Evolutionary conservation across 805 yeast species (phyloP).

Genomic region (Ogataea haglerorum): DNA sequence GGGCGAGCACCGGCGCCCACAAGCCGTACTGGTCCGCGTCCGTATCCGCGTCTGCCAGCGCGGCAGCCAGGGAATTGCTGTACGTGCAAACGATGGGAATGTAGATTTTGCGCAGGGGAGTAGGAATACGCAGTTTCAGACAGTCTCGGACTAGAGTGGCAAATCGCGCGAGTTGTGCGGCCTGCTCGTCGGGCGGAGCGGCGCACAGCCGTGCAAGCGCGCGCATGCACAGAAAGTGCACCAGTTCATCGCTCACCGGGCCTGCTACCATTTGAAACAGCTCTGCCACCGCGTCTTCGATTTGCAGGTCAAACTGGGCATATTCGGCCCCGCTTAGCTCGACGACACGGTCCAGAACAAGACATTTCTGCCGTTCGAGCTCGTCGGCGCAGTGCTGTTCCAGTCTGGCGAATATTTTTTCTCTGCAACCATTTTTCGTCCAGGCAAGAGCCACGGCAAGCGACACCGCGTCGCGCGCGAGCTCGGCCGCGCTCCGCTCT

Average conservation of each 20-base stretch:
- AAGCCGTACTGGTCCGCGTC: neutral
- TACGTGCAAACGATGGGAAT: neutral
- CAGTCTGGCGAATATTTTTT: neutral
- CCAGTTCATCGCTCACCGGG: neutral
- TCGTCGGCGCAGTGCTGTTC: neutral
- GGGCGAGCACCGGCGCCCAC: neutral
- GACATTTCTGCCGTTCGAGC: neutral
- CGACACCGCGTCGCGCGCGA: slow-evolving; percentile 27
- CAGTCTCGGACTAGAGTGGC: neutral
- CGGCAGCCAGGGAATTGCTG: neutral
- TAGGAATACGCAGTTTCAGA: neutral
- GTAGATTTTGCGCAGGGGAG: neutral
- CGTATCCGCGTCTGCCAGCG: neutral
- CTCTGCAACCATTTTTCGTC: slow-evolving; percentile 12
- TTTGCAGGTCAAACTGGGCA: slow-evolving; percentile 21
- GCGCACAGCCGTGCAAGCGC: neutral
- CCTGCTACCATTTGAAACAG: neutral
- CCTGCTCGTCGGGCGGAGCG: neutral
- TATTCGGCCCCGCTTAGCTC: neutral
- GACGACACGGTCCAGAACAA: neutral
- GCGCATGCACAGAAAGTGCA: neutral
- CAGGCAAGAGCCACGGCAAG: slow-evolving; percentile 38
- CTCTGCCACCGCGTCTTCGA: neutral
- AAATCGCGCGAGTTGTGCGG: neutral
- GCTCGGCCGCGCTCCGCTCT: slow-evolving; percentile 1